Percentiles rank a stretch among this genome's conserved stretches.
These are phyloP conservation scores for Mycosphaerella sp. DNA, from an alignment of 2,329 filamentous ascomycete genomes.

Conservation along the genomic window DNA sequence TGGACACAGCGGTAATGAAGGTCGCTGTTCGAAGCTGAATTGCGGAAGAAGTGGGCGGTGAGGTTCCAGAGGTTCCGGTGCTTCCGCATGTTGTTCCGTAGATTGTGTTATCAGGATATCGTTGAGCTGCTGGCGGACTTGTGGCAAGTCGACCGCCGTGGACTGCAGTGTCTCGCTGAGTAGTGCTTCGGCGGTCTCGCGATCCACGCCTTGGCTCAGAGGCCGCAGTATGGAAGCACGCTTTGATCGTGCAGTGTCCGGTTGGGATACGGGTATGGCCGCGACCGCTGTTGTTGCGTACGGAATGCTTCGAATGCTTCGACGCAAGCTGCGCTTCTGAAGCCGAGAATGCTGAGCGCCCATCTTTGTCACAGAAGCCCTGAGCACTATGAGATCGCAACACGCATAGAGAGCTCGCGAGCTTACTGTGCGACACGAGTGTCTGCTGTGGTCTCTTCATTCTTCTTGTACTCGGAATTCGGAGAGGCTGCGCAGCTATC, in stretches of 20 bases:
- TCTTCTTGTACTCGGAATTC: neutral
- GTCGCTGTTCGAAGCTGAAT: neutral
- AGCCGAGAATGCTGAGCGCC: neutral
- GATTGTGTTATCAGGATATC: neutral
- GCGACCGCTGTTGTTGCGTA: neutral
- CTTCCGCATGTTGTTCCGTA: neutral
- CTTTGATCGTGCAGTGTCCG: neutral
- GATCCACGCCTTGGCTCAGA: neutral
- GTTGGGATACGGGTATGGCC: neutral
- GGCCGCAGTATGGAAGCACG: neutral
- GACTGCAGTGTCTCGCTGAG: neutral
- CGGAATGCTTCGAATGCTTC: neutral
- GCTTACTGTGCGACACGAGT: neutral
- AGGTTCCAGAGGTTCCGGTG: neutral
- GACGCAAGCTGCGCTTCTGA: neutral
- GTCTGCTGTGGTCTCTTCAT: neutral
- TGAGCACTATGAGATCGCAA: too few species aligned
- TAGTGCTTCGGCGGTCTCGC: conserved; percentile 3
- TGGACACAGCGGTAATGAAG: neutral
- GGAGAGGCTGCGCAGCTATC: neutral
- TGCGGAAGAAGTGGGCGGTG: neutral
- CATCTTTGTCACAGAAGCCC: neutral
- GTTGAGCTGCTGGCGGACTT: neutral
- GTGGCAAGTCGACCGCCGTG: neutral
- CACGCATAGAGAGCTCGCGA: neutral